Evolutionary conservation across 345 rosid genomes (phyloP).

Genomic region (Eucalyptus tenuipes): DNA sequence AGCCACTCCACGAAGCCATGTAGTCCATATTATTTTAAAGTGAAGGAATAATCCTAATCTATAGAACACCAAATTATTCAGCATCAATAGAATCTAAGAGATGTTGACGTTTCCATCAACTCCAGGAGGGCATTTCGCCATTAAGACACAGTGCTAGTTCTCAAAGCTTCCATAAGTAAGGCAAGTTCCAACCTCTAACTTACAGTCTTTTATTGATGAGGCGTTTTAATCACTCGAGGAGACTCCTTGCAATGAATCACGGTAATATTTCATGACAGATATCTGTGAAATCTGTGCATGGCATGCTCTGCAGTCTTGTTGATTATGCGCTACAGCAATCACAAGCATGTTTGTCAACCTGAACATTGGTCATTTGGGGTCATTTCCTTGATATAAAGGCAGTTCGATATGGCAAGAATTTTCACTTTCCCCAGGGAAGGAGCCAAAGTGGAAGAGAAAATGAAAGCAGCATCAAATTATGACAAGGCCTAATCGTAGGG

Average conservation of each 20-base stretch:
- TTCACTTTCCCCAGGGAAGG: neutral
- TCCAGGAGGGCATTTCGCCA: neutral
- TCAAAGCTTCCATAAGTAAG: neutral
- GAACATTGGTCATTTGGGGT: neutral
- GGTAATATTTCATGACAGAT: neutral
- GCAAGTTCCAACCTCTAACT: neutral
- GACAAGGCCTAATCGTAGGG: slow-evolving; percentile 4
- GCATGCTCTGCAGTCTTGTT: neutral
- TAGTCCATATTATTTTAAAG: neutral
- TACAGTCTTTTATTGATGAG: neutral
- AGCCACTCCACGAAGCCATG: neutral
- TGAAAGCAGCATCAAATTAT: slow-evolving; percentile 18
- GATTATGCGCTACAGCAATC: neutral
- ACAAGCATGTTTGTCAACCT: neutral
- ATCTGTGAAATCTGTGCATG: neutral
- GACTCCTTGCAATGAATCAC: neutral
- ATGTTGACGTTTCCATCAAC: neutral
- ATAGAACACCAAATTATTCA: neutral
- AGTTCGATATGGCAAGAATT: neutral
- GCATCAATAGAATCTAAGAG: neutral
- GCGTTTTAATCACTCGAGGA: neutral
- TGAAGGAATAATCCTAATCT: neutral
- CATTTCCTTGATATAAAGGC: neutral
- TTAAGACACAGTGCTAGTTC: neutral
- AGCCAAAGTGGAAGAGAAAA: neutral